A percentile compares a stretch with the other conserved stretches of the same genome.
These are phyloP conservation scores for Psidium friedrichsthalianum DNA, from an alignment of 345 rosid genomes.

Conservation along the genomic window DNA sequence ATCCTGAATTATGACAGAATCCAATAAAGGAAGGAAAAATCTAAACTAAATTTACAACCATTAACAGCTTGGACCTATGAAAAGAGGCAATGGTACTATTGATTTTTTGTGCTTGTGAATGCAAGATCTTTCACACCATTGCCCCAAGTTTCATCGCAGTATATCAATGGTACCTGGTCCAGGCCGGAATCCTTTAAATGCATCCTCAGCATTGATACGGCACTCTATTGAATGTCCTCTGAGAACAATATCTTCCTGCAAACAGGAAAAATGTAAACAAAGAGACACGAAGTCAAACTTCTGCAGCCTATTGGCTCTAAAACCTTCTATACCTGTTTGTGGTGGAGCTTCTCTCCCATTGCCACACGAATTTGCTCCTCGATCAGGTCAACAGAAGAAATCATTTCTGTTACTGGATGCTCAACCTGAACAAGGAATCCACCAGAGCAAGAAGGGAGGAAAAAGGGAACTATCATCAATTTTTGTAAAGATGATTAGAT, in stretches of 20 bases:
- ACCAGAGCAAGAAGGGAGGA: not conserved
- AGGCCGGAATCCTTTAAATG: constrained; percentile 93
- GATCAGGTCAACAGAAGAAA: constrained; percentile 89
- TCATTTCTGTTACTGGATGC: constrained; percentile 99
- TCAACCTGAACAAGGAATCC: constrained; percentile 47
- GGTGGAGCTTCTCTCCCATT: constrained; percentile 86
- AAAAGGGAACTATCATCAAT: not conserved
- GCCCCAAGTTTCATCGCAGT: not conserved
- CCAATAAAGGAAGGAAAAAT: not conserved
- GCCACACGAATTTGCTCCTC: constrained; percentile 99
- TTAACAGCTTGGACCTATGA: not conserved
- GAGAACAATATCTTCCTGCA: constrained; percentile 89
- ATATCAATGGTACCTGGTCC: constrained; percentile 62
- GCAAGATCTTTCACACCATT: not conserved
- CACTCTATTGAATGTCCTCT: constrained; percentile 98
- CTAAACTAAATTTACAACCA: not conserved
- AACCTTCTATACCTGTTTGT: constrained; percentile 53
- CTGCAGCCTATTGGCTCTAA: not conserved
- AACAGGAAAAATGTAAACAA: not conserved
- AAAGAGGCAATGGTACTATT: not conserved
- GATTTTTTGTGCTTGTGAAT: not conserved
- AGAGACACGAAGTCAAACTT: not conserved
- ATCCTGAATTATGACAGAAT: not conserved
- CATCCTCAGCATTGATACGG: constrained; percentile 97
- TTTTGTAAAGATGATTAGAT: not conserved